These are phyloP conservation scores for Salix purpurea DNA, from an alignment of 345 rosid species.

Conservation along the genomic window DNA sequence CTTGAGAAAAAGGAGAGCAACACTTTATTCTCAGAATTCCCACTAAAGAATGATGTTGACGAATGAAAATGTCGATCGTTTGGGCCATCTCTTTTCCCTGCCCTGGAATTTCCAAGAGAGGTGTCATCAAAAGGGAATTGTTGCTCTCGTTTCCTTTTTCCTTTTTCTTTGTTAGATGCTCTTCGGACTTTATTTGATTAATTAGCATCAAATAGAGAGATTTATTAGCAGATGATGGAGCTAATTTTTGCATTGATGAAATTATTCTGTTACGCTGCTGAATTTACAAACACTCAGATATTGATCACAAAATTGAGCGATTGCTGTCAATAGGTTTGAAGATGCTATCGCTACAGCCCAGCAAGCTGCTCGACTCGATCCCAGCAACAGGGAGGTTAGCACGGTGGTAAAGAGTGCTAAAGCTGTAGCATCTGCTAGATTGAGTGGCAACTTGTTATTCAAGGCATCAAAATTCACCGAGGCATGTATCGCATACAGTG, in stretches of 20 bases:
- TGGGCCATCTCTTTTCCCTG: not conserved
- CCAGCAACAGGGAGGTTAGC: slow-evolving; percentile 54
- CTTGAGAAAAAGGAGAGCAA: not conserved
- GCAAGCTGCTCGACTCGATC: slow-evolving; percentile 69
- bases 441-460: slow-evolving; percentile 68
- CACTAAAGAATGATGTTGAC: not conserved
- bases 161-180: too few relatives aligned
- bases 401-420: slow-evolving; percentile 38
- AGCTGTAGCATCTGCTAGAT: slow-evolving; percentile 59
- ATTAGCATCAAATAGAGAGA: not conserved
- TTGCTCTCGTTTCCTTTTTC: not conserved
- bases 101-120: not conserved
- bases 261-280: not conserved
- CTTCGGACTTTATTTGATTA: not conserved
- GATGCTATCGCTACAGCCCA: slow-evolving; percentile 64
- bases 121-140: not conserved
- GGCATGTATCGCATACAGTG: slow-evolving; percentile 67
- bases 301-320: not conserved
- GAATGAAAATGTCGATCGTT: not conserved
- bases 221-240: not conserved
- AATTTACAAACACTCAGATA: not conserved
- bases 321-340: slow-evolving; percentile 49
- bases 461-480: slow-evolving; percentile 52
- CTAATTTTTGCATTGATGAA: not conserved
- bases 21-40: not conserved